Evolutionary conservation across 2,329 filamentous ascomycete species (phyloP).

Genomic region (Monosporascus sp.): DNA sequence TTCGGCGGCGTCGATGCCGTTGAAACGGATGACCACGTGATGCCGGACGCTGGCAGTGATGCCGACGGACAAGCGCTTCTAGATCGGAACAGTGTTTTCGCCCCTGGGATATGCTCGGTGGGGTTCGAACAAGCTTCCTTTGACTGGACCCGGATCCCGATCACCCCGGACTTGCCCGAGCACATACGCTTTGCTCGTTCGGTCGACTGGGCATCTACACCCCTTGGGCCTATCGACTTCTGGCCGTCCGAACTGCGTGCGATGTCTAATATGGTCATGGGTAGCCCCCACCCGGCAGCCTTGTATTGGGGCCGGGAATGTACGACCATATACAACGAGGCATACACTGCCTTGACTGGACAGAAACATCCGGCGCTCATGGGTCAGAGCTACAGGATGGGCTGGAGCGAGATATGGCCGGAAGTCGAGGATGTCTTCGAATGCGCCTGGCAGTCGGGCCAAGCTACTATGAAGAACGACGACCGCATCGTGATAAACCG

Average conservation of each 20-base stretch:
- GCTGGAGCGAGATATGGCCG: constrained; percentile 72
- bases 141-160: constrained; percentile 73
- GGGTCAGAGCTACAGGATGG: constrained; percentile 64
- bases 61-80: constrained; percentile 14
- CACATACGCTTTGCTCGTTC: constrained; percentile 71
- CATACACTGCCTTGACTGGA: constrained; percentile 66
- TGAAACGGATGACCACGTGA: constrained; percentile 12
- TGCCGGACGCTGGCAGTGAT: constrained; percentile 15
- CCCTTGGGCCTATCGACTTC: constrained; percentile 68
- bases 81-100: constrained; percentile 13
- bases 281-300: constrained; percentile 66
- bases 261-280: constrained; percentile 81
- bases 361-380: constrained; percentile 73
- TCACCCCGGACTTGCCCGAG: constrained; percentile 57
- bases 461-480: constrained; percentile 81
- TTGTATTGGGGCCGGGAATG: constrained; percentile 76
- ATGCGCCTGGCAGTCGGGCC: constrained; percentile 62
- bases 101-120: constrained; percentile 14
- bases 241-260: constrained; percentile 69
- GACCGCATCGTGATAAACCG: constrained; percentile 70
- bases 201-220: constrained; percentile 68
- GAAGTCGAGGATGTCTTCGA: constrained; percentile 65
- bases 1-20: constrained; percentile 20
- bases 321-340: constrained; percentile 68
- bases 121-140: constrained; percentile 51